A percentile compares a stretch with the other conserved stretches of the same genome.
Conservation (phyloP, 192 early-diverging fungal species). For the Paraglomus occultum region DNA sequence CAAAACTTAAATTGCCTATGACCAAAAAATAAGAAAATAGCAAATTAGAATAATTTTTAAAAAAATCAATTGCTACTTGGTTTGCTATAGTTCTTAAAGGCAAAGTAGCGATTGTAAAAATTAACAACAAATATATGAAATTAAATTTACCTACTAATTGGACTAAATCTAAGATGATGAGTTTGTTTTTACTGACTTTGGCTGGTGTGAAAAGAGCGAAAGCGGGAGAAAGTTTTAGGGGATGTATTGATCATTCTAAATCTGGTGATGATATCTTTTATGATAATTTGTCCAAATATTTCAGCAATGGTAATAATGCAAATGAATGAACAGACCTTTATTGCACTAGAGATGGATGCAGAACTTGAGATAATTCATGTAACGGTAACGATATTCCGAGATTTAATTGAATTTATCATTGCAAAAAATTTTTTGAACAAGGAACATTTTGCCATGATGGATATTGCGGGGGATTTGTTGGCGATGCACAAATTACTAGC, state of each 20-base stretch:
- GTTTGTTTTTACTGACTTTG: slow-evolving; percentile 6
- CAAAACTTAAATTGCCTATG: too few species aligned
- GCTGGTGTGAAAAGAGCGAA: background rate
- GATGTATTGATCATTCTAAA: background rate
- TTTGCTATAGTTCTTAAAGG: too few species aligned
- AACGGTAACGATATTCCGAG: too few species aligned
- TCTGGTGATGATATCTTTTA: background rate
- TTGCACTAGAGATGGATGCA: background rate
- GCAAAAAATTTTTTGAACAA: background rate
- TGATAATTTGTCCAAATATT: background rate
- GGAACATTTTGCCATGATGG: background rate
- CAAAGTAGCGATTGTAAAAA: too few species aligned
- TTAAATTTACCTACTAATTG: slow-evolving; percentile 5
- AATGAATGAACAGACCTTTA: background rate
- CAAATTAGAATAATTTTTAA: too few species aligned
- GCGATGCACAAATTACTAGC: background rate
- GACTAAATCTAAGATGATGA: slow-evolving; percentile 1
- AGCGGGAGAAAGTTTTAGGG: slow-evolving; percentile 1
- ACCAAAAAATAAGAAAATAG: too few species aligned
- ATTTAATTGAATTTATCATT: background rate
- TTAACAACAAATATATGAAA: slow-evolving; percentile 9
- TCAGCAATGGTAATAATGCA: background rate
- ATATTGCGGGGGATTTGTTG: background rate
- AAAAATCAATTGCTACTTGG: too few species aligned
- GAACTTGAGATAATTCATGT: background rate